Percentiles rank a stretch among this genome's conserved stretches.
These are phyloP conservation scores for Polygonum maritimum DNA, from an alignment of 148 eudicot genomes.

Conservation along the genomic window DNA sequence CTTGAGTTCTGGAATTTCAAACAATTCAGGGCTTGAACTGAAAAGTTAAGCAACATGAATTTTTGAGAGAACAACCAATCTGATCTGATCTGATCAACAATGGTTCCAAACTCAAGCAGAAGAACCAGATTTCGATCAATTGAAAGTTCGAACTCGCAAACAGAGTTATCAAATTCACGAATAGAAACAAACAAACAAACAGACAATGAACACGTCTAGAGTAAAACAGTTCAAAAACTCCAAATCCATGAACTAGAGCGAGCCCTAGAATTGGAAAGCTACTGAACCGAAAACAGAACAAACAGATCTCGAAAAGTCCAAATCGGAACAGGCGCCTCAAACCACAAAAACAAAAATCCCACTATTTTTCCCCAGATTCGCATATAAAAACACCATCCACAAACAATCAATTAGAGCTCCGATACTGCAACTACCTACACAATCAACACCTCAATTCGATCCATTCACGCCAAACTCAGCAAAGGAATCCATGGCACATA, in stretches of 20 bases:
- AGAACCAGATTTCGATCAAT: not conserved
- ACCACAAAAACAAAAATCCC: slow-evolving; percentile 4
- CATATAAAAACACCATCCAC: not conserved
- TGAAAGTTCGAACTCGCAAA: not conserved
- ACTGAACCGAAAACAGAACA: slow-evolving; percentile 11
- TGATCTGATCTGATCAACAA: not conserved
- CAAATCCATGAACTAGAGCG: not conserved
- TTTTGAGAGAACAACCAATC: not conserved
- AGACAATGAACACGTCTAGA: not conserved
- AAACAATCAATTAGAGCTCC: not conserved
- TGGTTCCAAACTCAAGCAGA: not conserved
- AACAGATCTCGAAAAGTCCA: slow-evolving; percentile 21
- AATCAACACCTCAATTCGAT: slow-evolving; percentile 1
- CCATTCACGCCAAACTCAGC: not conserved
- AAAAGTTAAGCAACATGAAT: not conserved
- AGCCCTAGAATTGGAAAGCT: not conserved
- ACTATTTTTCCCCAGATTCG: not conserved
- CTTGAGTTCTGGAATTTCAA: not conserved
- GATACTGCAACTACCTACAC: not conserved
- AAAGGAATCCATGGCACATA: not conserved
- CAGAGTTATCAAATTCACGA: not conserved
- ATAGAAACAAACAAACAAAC: not conserved
- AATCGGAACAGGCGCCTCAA: slow-evolving; percentile 15
- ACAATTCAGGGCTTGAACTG: not conserved
- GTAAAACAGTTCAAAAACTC: not conserved